A percentile compares a stretch with the other conserved stretches of the same genome.
phyloP scores from a whole-genome alignment of 805 yeast species.

The Yamadazyma philogaea region DNA sequence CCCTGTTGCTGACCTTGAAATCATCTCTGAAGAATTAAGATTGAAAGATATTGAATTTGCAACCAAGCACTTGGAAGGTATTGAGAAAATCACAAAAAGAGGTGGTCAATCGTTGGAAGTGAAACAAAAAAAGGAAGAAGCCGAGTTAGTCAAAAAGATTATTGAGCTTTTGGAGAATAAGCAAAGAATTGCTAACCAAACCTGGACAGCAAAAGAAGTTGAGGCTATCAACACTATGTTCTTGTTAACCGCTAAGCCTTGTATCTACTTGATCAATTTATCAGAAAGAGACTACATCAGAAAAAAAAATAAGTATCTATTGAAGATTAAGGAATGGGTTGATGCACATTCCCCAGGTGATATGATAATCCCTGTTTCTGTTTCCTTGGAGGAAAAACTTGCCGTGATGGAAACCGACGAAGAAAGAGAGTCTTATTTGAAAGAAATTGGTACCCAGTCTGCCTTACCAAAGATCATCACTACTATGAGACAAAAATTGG shows the following conservation, averaged over 20 bases:
- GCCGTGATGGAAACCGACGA: conserved; percentile 83
- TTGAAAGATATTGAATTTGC: conserved; percentile 96
- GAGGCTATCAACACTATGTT: conserved; percentile 83
- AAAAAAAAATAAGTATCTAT: conserved; percentile 83
- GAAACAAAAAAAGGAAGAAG: conserved; percentile 84
- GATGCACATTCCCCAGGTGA: conserved; percentile 81
- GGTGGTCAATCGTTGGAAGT: conserved; percentile 89
- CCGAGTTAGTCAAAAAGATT: conserved; percentile 67
- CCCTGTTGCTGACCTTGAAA: conserved; percentile 92
- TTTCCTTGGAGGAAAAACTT: conserved; percentile 86
- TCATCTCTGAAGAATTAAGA: conserved; percentile 87
- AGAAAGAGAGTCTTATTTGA: conserved; percentile 73
- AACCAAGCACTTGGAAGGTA: conserved; percentile 72
- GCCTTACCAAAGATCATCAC: conserved; percentile 84
- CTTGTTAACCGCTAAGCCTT: conserved; percentile 91
- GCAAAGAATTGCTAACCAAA: conserved; percentile 80
- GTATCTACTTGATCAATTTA: conserved; percentile 87
- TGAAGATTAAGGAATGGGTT: conserved; percentile 86
- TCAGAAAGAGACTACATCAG: conserved; percentile 85
- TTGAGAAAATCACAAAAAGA: conserved; percentile 75
- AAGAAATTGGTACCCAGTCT: conserved; percentile 67
- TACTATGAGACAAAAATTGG: conserved; percentile 82
- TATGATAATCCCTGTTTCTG: conserved; percentile 87
- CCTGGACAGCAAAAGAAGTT: conserved; percentile 89
- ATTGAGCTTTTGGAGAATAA: conserved; percentile 78